Conservation (phyloP, 2,329 filamentous ascomycete species). For the Exophiala oligosperma region DNA sequence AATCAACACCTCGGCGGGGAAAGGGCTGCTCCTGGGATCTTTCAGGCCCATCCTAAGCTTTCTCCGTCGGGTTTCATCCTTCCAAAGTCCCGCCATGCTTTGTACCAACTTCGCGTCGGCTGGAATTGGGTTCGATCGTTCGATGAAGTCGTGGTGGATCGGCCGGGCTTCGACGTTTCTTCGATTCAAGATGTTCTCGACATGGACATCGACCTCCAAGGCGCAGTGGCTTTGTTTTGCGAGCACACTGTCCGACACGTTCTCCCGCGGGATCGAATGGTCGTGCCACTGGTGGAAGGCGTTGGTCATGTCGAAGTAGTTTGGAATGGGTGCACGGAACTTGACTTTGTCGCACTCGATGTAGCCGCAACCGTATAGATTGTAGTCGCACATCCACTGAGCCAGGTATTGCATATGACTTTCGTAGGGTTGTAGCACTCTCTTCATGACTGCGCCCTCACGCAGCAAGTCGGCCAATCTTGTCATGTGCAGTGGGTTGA, state of each 20-base stretch:
- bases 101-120: constrained; percentile 78
- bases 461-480: constrained; percentile 81
- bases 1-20: constrained; percentile 75
- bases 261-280: constrained; percentile 61
- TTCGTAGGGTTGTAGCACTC: constrained; percentile 86
- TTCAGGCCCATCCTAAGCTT: constrained; percentile 68
- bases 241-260: constrained; percentile 65
- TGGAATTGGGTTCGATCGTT: constrained; percentile 64
- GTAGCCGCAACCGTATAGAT: constrained; percentile 90
- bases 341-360: constrained; percentile 69
- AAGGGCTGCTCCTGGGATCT: constrained; percentile 69
- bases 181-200: constrained; percentile 84
- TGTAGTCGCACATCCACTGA: constrained; percentile 99
- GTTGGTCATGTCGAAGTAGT: constrained; percentile 62
- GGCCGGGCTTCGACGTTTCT: constrained; percentile 70
- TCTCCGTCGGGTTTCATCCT: constrained; percentile 78
- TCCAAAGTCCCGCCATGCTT: constrained; percentile 93
- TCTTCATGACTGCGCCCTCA: constrained; percentile 83
- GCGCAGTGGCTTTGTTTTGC: constrained; percentile 84
- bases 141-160: constrained; percentile 84
- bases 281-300: constrained; percentile 76
- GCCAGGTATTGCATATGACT: constrained; percentile 88
- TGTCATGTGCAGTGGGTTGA: constrained; percentile 85
- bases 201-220: constrained; percentile 85
- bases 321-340: constrained; percentile 76